Evolutionary conservation across 2,329 filamentous ascomycete genomes (phyloP), one percentile per base, ranked within the genome.

Genomic region (Zymoseptoria ardabiliae): DNA sequence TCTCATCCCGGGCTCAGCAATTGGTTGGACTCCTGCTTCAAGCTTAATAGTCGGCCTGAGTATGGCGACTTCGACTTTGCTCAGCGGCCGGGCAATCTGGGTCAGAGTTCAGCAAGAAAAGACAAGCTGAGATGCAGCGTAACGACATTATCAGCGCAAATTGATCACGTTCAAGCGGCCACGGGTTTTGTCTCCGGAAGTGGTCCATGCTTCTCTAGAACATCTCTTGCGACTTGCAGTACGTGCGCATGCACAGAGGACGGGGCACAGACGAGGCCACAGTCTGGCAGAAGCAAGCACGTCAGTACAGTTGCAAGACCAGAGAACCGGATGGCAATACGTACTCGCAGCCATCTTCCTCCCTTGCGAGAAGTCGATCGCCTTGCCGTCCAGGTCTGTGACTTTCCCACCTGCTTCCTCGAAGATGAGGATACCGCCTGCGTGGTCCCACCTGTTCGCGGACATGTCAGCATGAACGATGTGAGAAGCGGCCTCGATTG

Each of bases 1-100:
- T 53, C 68, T 85, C 3, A 76, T 89, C 30, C 88, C 88, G 0
- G 82, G 82, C 0, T 75, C 76, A 5, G 75, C 81, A 0, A 73
- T 89, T 13, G 85, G 85, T 0, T 89, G 86, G 86, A 72, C 86
- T 23, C 71, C 77, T 0, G 74, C 80, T 1, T 75, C 79, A 9
- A 72, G 78, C 0, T 77, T 82, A 2, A 74, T 78, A 1, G 80
- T 89, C 1, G 85, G 83, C 1, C 58, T 80, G 11, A 79, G 80
- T 8, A 87, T 86, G 80, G 73, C 87, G 20, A 67, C 82, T 21
- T 86, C 85, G 55, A 88, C 86, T 0, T 52, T 87, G 3, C 69
- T 90, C 52, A 85, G 85, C 9, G 80, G 81, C 1, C 70, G 75
- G 63, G 82, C 84, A 64, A 81, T 86, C 2, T 90, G 87, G 87